Percentiles rank a stretch among this genome's conserved stretches.
These are phyloP conservation scores for Tetrapyrgos nigripes DNA, from an alignment of 1,284 basidiomycete genomes.

Conservation along the genomic window DNA sequence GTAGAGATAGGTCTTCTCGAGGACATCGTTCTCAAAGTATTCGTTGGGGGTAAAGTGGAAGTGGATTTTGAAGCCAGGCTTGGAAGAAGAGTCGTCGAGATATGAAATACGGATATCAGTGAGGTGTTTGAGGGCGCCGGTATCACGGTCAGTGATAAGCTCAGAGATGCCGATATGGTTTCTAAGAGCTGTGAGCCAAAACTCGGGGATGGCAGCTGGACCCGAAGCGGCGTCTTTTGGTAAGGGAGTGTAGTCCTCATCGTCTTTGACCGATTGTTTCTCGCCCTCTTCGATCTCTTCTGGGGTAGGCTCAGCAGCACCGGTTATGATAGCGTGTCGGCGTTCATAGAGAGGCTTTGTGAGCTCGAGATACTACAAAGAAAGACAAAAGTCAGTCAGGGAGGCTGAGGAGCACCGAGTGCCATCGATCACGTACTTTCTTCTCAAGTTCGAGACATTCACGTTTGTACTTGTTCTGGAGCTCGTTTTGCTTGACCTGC, in stretches of 20 bases:
- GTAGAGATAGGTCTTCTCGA: constrained; percentile 97
- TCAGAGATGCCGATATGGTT: constrained; percentile 91
- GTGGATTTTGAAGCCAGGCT: constrained; percentile 90
- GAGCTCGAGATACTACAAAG: constrained; percentile 78
- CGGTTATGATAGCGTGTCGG: constrained; percentile 84
- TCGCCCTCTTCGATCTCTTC: constrained; percentile 89
- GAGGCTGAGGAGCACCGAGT: constrained; percentile 13
- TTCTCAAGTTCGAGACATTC: constrained; percentile 97
- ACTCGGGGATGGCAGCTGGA: constrained; percentile 83
- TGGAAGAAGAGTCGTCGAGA: constrained; percentile 53
- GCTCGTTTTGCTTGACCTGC: constrained; percentile 91
- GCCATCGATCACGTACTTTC: constrained; percentile 64
- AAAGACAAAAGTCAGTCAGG: constrained; percentile 18
- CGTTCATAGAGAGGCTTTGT: constrained; percentile 91
- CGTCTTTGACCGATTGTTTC: constrained; percentile 68
- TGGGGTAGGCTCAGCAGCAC: constrained; percentile 74
- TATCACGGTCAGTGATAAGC: constrained; percentile 94
- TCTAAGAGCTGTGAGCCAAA: constrained; percentile 97
- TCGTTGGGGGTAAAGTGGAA: constrained; percentile 89
- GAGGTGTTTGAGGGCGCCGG: constrained; percentile 74
- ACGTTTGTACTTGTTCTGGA: constrained; percentile 96
- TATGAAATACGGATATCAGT: constrained; percentile 74
- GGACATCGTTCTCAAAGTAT: constrained; percentile 84
- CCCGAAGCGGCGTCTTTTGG: constrained; percentile 51
- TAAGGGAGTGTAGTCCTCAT: constrained; percentile 67